phyloP scores from a whole-genome alignment of 2,329 filamentous ascomycete species.

The Rutstroemia sp. region DNA sequence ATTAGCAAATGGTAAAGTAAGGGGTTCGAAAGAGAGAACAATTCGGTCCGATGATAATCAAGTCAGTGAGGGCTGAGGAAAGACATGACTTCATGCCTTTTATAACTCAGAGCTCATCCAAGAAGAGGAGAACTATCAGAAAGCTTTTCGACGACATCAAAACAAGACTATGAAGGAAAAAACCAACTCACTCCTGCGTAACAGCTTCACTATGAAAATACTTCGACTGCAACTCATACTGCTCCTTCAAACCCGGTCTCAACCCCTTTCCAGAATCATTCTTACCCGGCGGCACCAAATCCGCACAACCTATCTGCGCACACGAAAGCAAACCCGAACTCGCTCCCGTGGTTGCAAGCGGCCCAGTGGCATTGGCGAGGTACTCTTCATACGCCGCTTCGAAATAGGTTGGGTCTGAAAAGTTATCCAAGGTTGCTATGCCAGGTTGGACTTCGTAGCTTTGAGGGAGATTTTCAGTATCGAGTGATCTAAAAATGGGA shows the following conservation, averaged over 20 bases:
- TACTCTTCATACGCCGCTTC: conserved; percentile 1
- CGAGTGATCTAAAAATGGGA: background rate
- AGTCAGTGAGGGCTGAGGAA: too few species aligned
- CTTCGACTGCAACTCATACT: background rate
- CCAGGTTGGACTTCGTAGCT: background rate
- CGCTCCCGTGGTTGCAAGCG: background rate
- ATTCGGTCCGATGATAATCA: too few species aligned
- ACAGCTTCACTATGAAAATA: background rate
- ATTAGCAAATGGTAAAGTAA: too few species aligned
- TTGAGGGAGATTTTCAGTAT: background rate
- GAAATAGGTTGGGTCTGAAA: background rate
- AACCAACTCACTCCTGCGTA: background rate
- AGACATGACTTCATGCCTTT: too few species aligned
- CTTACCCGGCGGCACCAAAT: background rate
- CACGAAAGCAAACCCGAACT: background rate
- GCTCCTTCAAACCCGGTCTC: background rate
- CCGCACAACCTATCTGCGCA: background rate
- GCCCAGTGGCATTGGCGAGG: background rate
- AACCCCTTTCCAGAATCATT: background rate
- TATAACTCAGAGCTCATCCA: too few species aligned
- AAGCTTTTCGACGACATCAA: too few species aligned
- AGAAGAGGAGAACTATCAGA: too few species aligned
- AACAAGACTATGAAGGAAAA: background rate
- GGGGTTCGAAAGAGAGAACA: too few species aligned
- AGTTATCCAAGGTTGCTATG: background rate